Percentiles rank a stretch among this genome's conserved stretches.
phyloP scores from a whole-genome alignment of 805 yeast genomes.

The Ogataea nonfermentans region DNA sequence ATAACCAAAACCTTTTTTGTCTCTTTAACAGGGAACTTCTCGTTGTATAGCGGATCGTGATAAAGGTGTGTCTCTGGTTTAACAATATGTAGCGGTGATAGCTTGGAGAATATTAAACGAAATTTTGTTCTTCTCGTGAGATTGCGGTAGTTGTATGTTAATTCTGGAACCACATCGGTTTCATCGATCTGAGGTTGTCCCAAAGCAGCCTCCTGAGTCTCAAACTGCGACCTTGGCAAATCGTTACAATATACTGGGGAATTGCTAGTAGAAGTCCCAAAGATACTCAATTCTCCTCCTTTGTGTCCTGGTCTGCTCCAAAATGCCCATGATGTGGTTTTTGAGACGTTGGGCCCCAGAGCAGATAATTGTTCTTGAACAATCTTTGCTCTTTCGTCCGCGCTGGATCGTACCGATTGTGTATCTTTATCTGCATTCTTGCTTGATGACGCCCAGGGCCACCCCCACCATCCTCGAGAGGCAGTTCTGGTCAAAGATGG shows the following conservation, averaged over 20 bases:
- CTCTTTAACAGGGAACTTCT: background rate
- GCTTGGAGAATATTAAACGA: constrained; percentile 26
- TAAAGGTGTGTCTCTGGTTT: constrained; percentile 33
- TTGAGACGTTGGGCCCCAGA: constrained; percentile 19
- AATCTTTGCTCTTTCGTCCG: constrained; percentile 25
- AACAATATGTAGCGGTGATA: constrained; percentile 18
- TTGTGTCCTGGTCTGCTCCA: constrained; percentile 9
- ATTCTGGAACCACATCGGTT: constrained; percentile 28
- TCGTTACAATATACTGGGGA: constrained; percentile 27
- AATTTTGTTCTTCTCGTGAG: constrained; percentile 26
- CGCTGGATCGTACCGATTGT: constrained; percentile 6
- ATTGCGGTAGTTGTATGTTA: constrained; percentile 28
- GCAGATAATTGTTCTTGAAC: constrained; percentile 25
- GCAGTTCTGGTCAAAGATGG: background rate
- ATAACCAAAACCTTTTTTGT: constrained; percentile 68
- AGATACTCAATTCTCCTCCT: constrained; percentile 28
- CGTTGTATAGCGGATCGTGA: constrained; percentile 14
- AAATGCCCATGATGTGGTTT: constrained; percentile 33
- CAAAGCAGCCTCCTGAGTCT: constrained; percentile 25
- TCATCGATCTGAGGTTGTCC: constrained; percentile 1
- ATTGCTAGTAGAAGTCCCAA: constrained; percentile 30
- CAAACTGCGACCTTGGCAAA: constrained; percentile 32
- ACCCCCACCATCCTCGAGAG: constrained; percentile 6
- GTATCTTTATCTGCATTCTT: background rate
- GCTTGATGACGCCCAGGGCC: constrained; percentile 8